A percentile compares a stretch with the other conserved stretches of the same genome.
Conservation (phyloP, 2,329 filamentous ascomycete species). For the Westerdykella sp. region DNA sequence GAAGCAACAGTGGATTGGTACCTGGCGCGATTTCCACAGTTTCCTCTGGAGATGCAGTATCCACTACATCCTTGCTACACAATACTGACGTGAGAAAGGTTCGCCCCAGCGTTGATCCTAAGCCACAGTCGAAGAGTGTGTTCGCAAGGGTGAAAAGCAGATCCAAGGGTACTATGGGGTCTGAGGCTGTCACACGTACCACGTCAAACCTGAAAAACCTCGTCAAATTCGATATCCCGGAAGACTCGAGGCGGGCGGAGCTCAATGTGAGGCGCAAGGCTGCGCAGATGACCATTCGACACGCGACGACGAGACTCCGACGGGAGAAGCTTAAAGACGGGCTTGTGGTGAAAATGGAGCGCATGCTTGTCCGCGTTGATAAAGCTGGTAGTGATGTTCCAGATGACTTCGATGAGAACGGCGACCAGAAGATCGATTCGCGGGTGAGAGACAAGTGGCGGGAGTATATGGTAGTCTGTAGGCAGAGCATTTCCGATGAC, state of each 20-base stretch:
- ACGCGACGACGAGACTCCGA: constrained; percentile 30
- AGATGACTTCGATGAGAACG: constrained; percentile 59
- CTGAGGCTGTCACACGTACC: constrained; percentile 14
- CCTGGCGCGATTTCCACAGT: constrained; percentile 19
- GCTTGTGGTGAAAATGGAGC: constrained; percentile 61
- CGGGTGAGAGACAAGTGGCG: constrained; percentile 58
- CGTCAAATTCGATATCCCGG: constrained; percentile 41
- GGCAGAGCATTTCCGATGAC: constrained; percentile 50
- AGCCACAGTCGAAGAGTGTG: constrained; percentile 21
- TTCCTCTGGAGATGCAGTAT: constrained; percentile 31
- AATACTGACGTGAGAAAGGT: constrained; percentile 32
- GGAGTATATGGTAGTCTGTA: constrained; percentile 57
- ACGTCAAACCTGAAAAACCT: constrained; percentile 31
- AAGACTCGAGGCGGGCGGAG: constrained; percentile 34
- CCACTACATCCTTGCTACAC: constrained; percentile 33
- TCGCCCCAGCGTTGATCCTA: constrained; percentile 15
- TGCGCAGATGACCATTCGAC: constrained; percentile 35
- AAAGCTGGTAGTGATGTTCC: constrained; percentile 48
- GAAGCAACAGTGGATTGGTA: constrained; percentile 20
- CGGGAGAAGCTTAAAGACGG: constrained; percentile 47
- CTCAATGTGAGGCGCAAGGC: constrained; percentile 36
- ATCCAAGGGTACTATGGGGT: constrained; percentile 8
- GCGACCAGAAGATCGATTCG: constrained; percentile 54
- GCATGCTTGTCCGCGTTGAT: constrained; percentile 61
- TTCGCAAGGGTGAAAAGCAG: constrained; percentile 19